Evolutionary conservation across 1,284 basidiomycete genomes (phyloP), one percentile per base, ranked within the genome.

Genomic region (Sporisorium sorghi): DNA sequence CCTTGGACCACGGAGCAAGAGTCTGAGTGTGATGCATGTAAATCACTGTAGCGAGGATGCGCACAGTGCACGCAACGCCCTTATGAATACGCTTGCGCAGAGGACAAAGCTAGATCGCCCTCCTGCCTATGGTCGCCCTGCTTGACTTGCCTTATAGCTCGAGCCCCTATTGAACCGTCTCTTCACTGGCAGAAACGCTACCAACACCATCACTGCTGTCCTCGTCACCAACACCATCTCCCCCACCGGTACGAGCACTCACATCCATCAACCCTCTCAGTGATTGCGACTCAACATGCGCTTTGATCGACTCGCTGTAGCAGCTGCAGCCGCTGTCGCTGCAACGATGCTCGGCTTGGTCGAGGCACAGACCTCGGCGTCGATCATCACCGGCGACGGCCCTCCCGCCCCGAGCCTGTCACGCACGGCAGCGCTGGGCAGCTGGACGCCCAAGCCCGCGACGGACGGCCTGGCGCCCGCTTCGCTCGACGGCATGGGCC

Each of bases 331-430:
- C 48, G 57, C 57, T n/a, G 59, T 51, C 21, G 50, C 66, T 12
- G 57, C 60, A 24, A 53, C 43, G 12, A 39, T 70, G 17, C 21
- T 48, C 49, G 37, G 52, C 32, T 39, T 70, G 2, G 67, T 56
- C 57, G 33, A 71, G 51, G 68, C 58, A 17, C 68, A 71, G 30
- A 51, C 35, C 42, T 58, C 63, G 48, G 17, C 17, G 1, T 43
- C 58, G 12, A n/a, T 67, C 59, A 63, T 66, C 49, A 60, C 40
- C 61, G 60, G 62, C 28, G 71, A 73, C 54, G 71, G 71, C 2
- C 71, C 66, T 40, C 58, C 53, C 24, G 55, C 71, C 4, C 71
- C 71, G 32, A 69, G 65, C 43, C 50, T 69, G 28, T 54, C 58
- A 4, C 57, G 55, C 10, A 68, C 61, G 21, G 71, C 71, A n/a